phyloP scores from a whole-genome alignment of 2,329 filamentous ascomycete species.

The Aspergillus ochraceus region DNA sequence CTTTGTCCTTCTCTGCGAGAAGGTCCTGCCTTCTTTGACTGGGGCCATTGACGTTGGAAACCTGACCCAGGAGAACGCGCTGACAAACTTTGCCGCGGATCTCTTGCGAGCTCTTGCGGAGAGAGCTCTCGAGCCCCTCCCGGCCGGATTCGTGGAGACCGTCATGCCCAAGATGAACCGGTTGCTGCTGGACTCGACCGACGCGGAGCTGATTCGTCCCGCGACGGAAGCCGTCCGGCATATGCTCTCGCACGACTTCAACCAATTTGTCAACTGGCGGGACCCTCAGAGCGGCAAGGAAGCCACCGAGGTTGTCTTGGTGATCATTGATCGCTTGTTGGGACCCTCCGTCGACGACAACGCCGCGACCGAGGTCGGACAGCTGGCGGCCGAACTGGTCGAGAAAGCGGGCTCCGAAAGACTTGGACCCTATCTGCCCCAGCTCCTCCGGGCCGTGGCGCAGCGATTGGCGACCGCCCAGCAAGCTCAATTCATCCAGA shows the following conservation, averaged over 20 bases:
- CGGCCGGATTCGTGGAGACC: conserved; percentile 78
- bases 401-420: conserved; percentile 92
- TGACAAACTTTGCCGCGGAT: conserved; percentile 85
- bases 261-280: conserved; percentile 85
- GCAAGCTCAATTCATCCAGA: conserved; percentile 89
- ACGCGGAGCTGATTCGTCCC: conserved; percentile 84
- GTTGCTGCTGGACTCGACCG: conserved; percentile 77
- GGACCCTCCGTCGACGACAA: conserved; percentile 85
- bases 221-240: conserved; percentile 85
- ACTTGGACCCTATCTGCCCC: conserved; percentile 83
- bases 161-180: conserved; percentile 84
- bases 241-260: conserved; percentile 84
- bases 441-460: conserved; percentile 86
- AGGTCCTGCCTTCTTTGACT: conserved; percentile 82
- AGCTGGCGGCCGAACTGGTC: conserved; percentile 88
- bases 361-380: conserved; percentile 92
- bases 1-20: conserved; percentile 77
- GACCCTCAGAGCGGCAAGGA: conserved; percentile 74
- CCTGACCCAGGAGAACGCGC: conserved; percentile 73
- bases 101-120: conserved; percentile 78
- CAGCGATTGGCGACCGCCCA: conserved; percentile 78
- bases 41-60: conserved; percentile 87
- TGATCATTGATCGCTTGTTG: conserved; percentile 89
- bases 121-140: conserved; percentile 80
- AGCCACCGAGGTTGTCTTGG: conserved; percentile 82